Conservation (phyloP, 2,329 filamentous ascomycete species). For the Xylariaceae sp. region DNA sequence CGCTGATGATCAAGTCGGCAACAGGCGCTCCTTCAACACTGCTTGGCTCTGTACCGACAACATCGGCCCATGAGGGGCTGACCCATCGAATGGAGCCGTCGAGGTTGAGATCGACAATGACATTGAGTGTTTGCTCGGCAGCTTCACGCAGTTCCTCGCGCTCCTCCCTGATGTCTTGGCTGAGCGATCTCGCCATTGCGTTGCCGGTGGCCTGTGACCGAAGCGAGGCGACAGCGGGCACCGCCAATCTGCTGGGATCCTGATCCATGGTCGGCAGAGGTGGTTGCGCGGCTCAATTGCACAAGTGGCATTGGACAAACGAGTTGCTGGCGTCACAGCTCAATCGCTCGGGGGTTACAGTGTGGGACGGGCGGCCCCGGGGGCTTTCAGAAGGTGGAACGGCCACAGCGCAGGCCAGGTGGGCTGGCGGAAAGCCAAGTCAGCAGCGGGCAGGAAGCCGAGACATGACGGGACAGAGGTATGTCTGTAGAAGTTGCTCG, state of each 20-base stretch:
- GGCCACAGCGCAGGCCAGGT: conserved; percentile 29
- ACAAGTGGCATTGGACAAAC: conserved; percentile 33
- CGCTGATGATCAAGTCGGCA: conserved; percentile 71
- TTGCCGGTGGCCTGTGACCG: conserved; percentile 43
- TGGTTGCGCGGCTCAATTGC: conserved; percentile 27
- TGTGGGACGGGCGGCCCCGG: too few relatives aligned
- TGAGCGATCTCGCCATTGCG: conserved; percentile 65
- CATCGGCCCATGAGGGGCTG: conserved; percentile 91
- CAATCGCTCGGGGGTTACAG: too few relatives aligned
- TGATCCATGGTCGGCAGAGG: conserved; percentile 42
- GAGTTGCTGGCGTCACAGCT: conserved; percentile 10
- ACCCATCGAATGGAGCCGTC: conserved; percentile 92
- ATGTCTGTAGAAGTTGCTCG: conserved; percentile 21
- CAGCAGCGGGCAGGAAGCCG: conserved; percentile 33
- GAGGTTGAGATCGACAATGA: conserved; percentile 89
- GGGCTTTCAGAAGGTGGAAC: too few relatives aligned
- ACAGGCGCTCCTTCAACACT: conserved; percentile 73
- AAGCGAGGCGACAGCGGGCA: conserved; percentile 51
- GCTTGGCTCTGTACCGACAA: conserved; percentile 75
- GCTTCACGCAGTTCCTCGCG: conserved; percentile 91
- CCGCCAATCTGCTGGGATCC: conserved; percentile 43
- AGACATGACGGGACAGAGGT: conserved; percentile 35
- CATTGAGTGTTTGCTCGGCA: conserved; percentile 92
- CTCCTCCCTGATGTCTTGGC: conserved; percentile 88
- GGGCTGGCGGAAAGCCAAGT: conserved; percentile 38